These are phyloP conservation scores for Pythium phragmitis DNA, from an alignment of 352 stramenopile species.

Conservation along the genomic window DNA sequence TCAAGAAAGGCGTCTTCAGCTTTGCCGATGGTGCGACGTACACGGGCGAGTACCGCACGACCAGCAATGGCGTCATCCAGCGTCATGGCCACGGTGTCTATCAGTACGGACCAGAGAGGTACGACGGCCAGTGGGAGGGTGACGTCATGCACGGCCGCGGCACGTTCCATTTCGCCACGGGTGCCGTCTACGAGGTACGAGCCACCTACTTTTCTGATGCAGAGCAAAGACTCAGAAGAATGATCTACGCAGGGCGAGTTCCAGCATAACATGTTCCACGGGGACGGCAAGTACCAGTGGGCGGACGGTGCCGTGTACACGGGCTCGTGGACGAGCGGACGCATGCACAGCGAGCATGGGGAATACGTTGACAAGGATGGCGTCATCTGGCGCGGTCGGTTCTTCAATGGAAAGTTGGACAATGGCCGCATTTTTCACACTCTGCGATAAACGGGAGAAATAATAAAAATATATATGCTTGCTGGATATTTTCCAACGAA, in stretches of 20 bases:
- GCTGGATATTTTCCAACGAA: background rate
- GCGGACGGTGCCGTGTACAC: slow-evolving; percentile 62
- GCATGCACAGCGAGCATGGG: slow-evolving; percentile 72
- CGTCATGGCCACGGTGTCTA: slow-evolving; percentile 55
- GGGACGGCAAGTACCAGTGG: slow-evolving; percentile 64
- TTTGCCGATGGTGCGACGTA: slow-evolving; percentile 71
- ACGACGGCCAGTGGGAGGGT: slow-evolving; percentile 57
- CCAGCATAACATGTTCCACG: slow-evolving; percentile 57
- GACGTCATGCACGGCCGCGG: slow-evolving; percentile 73
- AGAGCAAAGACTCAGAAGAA: background rate
- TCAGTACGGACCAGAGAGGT: slow-evolving; percentile 57
- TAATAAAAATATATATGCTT: slow-evolving; percentile 1
- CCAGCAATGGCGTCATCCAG: slow-evolving; percentile 26
- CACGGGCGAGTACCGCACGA: slow-evolving; percentile 45
- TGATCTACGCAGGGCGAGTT: slow-evolving; percentile 49
- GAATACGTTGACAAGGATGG: slow-evolving; percentile 74
- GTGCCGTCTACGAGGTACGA: slow-evolving; percentile 62
- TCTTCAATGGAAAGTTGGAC: slow-evolving; percentile 85
- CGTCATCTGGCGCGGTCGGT: slow-evolving; percentile 64
- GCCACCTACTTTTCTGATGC: background rate
- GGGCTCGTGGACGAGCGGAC: slow-evolving; percentile 54
- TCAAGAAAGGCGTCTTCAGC: slow-evolving; percentile 55
- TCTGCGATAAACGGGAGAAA: slow-evolving; percentile 46
- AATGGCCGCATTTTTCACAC: slow-evolving; percentile 79
- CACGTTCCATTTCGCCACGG: slow-evolving; percentile 64